A percentile compares a stretch with the other conserved stretches of the same genome.
Conservation (phyloP, 345 rosid genomes). For the rapeseed (Brassica napus) region Da-Ae NC_063436.1:22941001-22941500, state of each 20-base stretch:
- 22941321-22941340: neutral
- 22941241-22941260: neutral
- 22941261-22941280: neutral
- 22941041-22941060: neutral
- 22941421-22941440: neutral
- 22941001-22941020: neutral
- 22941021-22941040: neutral
- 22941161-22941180: neutral
- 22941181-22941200: neutral
- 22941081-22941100: neutral
- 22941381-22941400: neutral
- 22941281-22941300: neutral
- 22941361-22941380: neutral
- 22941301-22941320: neutral
- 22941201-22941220: neutral
- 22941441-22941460: conserved; percentile 13
- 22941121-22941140: neutral
- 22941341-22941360: neutral
- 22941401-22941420: neutral
- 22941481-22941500: conserved; percentile 32
- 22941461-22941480: conserved; percentile 33
- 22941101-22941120: neutral
- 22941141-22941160: neutral
- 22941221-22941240: neutral
- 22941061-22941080: neutral